Evolutionary conservation across 495 filamentous ascomycete species (phyloP).

Genomic region (Aspergillus saccharolyticus): DNA sequence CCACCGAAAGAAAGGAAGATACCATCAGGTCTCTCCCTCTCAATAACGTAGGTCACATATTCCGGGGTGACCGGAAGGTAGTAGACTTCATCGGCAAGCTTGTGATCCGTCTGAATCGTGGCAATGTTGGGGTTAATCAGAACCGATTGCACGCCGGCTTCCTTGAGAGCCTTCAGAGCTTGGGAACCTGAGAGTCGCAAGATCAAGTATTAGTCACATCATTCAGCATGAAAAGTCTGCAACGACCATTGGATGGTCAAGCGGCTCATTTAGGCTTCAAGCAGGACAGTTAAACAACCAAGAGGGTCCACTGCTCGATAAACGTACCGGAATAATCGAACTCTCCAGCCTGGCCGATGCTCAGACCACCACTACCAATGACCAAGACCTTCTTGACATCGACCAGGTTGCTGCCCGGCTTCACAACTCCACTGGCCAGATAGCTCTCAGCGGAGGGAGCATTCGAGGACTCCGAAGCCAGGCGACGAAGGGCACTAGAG

Average conservation of each 20-base stretch:
- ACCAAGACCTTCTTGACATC: slow-evolving; percentile 96
- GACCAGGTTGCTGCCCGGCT: slow-evolving; percentile 63
- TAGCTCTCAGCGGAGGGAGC: slow-evolving; percentile 85
- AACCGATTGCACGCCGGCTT: slow-evolving; percentile 89
- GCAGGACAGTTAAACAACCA: too few relatives aligned
- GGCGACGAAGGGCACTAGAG: slow-evolving; percentile 36
- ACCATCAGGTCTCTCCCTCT: slow-evolving; percentile 86
- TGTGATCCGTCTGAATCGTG: slow-evolving; percentile 97
- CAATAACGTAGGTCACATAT: slow-evolving; percentile 95
- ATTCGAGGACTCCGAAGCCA: slow-evolving; percentile 47
- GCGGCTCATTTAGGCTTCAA: too few relatives aligned
- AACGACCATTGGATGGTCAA: not conserved
- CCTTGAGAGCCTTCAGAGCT: slow-evolving; percentile 94
- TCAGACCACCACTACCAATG: slow-evolving; percentile 87
- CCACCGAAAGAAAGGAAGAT: slow-evolving; percentile 96
- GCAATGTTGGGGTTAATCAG: slow-evolving; percentile 99
- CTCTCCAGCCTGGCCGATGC: slow-evolving; percentile 95
- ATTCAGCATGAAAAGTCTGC: not conserved
- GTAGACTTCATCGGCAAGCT: slow-evolving; percentile 95
- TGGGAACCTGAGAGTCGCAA: slow-evolving; percentile 63
- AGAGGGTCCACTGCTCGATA: too few relatives aligned
- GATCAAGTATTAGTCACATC: slow-evolving; percentile 13
- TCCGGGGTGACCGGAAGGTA: slow-evolving; percentile 96
- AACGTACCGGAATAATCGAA: slow-evolving; percentile 92
- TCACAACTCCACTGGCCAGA: slow-evolving; percentile 77